Base-by-base conservation (phyloP, 164 flowering plant genomes). In the Warburgia ugandensis region DNA sequence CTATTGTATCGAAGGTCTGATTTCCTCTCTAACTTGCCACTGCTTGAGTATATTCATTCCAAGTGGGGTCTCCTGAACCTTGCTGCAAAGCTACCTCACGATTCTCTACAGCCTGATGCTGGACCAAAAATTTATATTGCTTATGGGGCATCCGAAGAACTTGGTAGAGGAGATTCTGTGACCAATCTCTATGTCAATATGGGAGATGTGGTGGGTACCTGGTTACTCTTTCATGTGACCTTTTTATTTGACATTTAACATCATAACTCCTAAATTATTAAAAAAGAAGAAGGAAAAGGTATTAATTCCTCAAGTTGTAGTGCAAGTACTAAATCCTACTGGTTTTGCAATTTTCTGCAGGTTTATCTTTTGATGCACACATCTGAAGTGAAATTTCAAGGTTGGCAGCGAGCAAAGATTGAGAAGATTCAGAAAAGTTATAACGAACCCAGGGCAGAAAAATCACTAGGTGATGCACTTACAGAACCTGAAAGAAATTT, bases 51-150 rank as follows among this genome's bases (percentile, higher is more conserved):
- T 60, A 79, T 88, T 37, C 99, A 92, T 77, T 83, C 91, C 26
- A 86, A 87, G 70, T 86, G 86, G 85, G 99, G 97, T 53, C 76
- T 92, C 66, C 69, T 92, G 36, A 92, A 92, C 71, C 83, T 92
- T 66, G 87, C 95, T 38, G 91, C 99, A 46, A 88, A 82, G 63
- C 55, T 92, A 69, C 97, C 99, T 30, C 89, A 80, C 50, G 87
- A 76, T 64, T 80, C 94, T 45, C 54, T 86, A 69, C 96, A 82
- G 65, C 76, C 78, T 75, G 96, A 88, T 63, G 83, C 71, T 2
- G 99, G 95, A 36, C 95, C 91, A 29, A 86, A 79, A 66, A 66
- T 92, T 54, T 71, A 61, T 47, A 74, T 92, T 48, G 78, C 89
- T 38, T 86, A 84, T 73, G 97, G 99, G 31, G 67, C 64, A 13